Base-by-base conservation (phyloP, 2,329 filamentous ascomycete genomes). In the Elsinoe ampelina region DNA sequence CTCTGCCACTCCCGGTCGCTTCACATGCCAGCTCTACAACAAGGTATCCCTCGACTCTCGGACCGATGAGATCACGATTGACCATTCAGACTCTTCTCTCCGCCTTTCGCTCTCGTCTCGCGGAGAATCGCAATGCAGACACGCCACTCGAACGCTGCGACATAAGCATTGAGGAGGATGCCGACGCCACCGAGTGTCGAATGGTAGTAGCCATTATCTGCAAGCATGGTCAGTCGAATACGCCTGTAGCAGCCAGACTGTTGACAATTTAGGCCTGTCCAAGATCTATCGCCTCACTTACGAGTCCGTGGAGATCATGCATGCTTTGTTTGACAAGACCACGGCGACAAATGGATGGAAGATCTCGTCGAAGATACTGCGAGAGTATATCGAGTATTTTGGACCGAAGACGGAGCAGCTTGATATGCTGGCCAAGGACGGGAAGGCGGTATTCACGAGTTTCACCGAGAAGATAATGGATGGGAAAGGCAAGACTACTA, bases 361-460 rank as follows among this genome's bases (percentile, higher is more conserved):
- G 10, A 88, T 91, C 58, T 82, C 84, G 13, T 84, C 86, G 2
- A 77, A 82, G 58, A 84, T 84, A 0, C 71, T 92, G 54, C 81
- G 85, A 60, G 86, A 90, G 63, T 80, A 89, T 60, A 84, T 88
- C 71, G 87, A 91, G 59, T 87, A 89, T 65, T 91, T 91, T 65
- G 86, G 86, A 0, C 85, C 85, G 1, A 87, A 86, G 4, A 89
- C 88, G 32, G 87, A 92, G 68, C 85, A 90, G 62, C 78, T 92
- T 2, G 87, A 91, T 63, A 85, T 92, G 61, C 86, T 87, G 65
- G 83, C 84, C 11, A 82, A 87, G 55, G 80, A 86, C 47, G 83
- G 74, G 8, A 79, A 80, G 58, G 78, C 87, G 13, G 86, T 87
- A 58, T 88, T 92, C 64, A 88, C 86, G 22, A 90, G 86, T 66